phyloP scores from a whole-genome alignment of 768 basidiomycete species.

The Holtermannia corniformis region DNA sequence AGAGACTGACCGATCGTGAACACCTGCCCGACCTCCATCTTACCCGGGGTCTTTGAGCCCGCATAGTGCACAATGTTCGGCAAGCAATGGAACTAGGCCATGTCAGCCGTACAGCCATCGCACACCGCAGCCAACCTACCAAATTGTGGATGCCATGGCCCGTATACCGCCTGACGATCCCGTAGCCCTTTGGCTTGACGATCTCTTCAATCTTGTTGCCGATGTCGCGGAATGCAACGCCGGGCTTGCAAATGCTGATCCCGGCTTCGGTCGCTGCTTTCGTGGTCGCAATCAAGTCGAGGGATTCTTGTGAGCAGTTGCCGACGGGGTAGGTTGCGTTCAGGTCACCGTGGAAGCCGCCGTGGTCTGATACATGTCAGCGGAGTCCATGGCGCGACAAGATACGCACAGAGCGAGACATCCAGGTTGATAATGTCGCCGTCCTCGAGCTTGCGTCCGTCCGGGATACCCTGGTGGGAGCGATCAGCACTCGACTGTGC shows the following conservation, averaged over 20 bases:
- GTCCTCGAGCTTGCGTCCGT: conserved; percentile 57
- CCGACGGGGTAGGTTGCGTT: conserved; percentile 77
- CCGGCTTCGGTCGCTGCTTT: conserved; percentile 77
- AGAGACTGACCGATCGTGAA: conserved; percentile 57
- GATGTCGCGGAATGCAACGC: conserved; percentile 53
- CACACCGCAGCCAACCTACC: conserved; percentile 16
- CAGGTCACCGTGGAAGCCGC: conserved; percentile 84
- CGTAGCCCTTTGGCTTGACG: conserved; percentile 70
- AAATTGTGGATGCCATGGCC: conserved; percentile 77
- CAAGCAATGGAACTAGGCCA: conserved; percentile 57
- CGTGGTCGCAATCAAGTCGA: conserved; percentile 69
- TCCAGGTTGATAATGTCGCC: conserved; percentile 95
- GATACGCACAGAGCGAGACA: conserved; percentile 37
- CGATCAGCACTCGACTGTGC: too few relatives aligned
- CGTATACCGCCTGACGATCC: conserved; percentile 84
- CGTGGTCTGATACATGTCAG: conserved; percentile 2
- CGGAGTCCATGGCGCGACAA: not conserved
- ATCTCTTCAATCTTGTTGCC: conserved; percentile 57
- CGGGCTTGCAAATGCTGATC: conserved; percentile 89
- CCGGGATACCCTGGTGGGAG: conserved; percentile 61
- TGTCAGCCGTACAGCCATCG: not conserved
- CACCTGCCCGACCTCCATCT: conserved; percentile 70
- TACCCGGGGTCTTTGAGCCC: conserved; percentile 83
- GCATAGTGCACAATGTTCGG: conserved; percentile 94
- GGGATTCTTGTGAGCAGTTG: conserved; percentile 57